Evolutionary conservation across 495 filamentous ascomycete genomes (phyloP).

Genomic region (Aeminium ludgeri): DNA sequence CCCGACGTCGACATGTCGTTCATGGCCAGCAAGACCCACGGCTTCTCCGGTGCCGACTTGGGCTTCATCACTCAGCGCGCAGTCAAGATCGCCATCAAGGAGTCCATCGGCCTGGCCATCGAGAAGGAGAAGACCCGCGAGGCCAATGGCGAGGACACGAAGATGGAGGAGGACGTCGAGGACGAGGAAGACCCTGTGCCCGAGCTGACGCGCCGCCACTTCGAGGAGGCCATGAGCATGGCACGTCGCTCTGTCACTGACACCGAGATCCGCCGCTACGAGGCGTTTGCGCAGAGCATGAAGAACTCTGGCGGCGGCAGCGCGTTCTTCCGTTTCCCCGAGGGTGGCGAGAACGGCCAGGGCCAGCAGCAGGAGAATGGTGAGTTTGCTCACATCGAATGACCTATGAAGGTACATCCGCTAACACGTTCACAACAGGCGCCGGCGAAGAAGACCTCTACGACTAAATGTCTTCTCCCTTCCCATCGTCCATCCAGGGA

Average conservation of each 20-base stretch:
- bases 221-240: slow-evolving; percentile 94
- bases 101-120: slow-evolving; percentile 79
- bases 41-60: slow-evolving; percentile 98
- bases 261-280: slow-evolving; percentile 92
- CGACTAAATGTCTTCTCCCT: slow-evolving; percentile 7
- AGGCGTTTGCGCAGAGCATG: slow-evolving; percentile 96
- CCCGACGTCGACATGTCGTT: slow-evolving; percentile 71
- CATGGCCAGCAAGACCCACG: slow-evolving; percentile 94
- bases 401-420: not conserved
- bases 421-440: slow-evolving; percentile 1
- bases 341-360: slow-evolving; percentile 14
- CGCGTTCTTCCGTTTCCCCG: slow-evolving; percentile 92
- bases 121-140: slow-evolving; percentile 77
- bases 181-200: slow-evolving; percentile 91
- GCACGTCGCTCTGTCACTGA: slow-evolving; percentile 88
- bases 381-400: slow-evolving; percentile 1
- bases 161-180: slow-evolving; percentile 59
- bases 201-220: slow-evolving; percentile 86
- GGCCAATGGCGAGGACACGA: slow-evolving; percentile 53
- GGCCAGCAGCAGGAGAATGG: slow-evolving; percentile 14
- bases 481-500: too few relatives aligned
- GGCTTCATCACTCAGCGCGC: slow-evolving; percentile 97
- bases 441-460: slow-evolving; percentile 16
- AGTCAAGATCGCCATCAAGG: slow-evolving; percentile 98
- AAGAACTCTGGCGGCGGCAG: slow-evolving; percentile 81